A percentile compares a stretch with the other conserved stretches of the same genome.
phyloP scores from a whole-genome alignment of 2,329 filamentous ascomycete species.

The Mycogone perniciosa region DNA sequence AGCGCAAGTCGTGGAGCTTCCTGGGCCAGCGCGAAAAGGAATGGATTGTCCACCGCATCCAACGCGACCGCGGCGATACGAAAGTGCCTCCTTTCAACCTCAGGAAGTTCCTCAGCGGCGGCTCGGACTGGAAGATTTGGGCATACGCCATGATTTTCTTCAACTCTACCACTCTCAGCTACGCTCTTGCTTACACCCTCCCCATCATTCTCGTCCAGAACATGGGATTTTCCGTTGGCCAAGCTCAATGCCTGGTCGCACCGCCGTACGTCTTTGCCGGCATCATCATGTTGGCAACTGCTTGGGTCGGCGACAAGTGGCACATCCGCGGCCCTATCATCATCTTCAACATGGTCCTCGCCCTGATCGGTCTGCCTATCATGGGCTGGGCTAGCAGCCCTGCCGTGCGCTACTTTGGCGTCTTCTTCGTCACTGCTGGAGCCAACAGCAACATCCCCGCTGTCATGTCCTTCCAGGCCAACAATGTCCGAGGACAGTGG shows the following conservation, averaged over 20 bases:
- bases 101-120: conserved; percentile 39
- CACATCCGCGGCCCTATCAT: conserved; percentile 61
- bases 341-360: conserved; percentile 57
- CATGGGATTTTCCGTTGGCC: conserved; percentile 59
- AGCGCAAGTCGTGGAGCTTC: conserved; percentile 46
- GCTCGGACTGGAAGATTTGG: conserved; percentile 54
- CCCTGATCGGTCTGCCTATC: conserved; percentile 63
- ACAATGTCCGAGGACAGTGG: conserved; percentile 85
- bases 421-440: conserved; percentile 70
- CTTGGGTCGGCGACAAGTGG: conserved; percentile 62
- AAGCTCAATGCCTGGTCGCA: conserved; percentile 64
- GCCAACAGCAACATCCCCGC: conserved; percentile 72
- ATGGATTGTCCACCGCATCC: conserved; percentile 49
- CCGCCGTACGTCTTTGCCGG: conserved; percentile 62
- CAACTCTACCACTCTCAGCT: conserved; percentile 64
- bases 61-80: conserved; percentile 52
- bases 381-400: conserved; percentile 59
- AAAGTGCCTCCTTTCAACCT: conserved; percentile 47
- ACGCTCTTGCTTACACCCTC: conserved; percentile 72
- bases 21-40: conserved; percentile 43
- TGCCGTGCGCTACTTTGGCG: conserved; percentile 62
- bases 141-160: conserved; percentile 54
- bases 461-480: conserved; percentile 73
- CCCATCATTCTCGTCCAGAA: conserved; percentile 62
- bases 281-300: conserved; percentile 53